phyloP scores from a whole-genome alignment of 75 land plant genomes.

The Adiantum capillusveneris region DNA sequence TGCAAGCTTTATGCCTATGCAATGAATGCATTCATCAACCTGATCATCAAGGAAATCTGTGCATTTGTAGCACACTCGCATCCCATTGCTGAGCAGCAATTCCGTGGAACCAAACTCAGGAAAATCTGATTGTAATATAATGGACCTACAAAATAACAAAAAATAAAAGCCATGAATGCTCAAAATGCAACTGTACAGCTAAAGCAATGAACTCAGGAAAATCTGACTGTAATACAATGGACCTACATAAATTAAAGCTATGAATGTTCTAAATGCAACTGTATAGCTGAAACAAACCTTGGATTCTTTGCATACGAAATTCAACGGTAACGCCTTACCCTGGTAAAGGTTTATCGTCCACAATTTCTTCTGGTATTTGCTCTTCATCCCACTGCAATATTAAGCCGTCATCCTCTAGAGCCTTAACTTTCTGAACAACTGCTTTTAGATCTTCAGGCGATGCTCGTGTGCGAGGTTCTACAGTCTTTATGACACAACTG shows the following conservation, averaged over 20 bases:
- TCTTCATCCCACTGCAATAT: slow-evolving; percentile 94
- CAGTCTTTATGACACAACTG: slow-evolving; percentile 87
- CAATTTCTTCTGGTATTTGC: slow-evolving; percentile 83
- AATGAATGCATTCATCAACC: no score
- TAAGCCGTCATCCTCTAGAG: slow-evolving; percentile 43
- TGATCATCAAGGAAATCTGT: slow-evolving; percentile 95
- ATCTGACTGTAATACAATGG: slow-evolving; percentile 38
- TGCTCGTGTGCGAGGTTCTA: slow-evolving; percentile 65
- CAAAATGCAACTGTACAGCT: no score
- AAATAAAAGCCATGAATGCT: no score
- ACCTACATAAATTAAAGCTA: no score
- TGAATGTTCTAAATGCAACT: no score
- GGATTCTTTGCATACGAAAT: no score
- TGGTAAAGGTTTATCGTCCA: slow-evolving; percentile 53
- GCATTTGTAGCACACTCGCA: slow-evolving; percentile 84
- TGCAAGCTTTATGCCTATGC: not conserved
- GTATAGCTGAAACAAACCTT: no score
- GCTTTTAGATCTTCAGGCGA: slow-evolving; percentile 65
- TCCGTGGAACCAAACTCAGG: slow-evolving; percentile 72
- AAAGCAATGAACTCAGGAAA: slow-evolving; percentile 61
- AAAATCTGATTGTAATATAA: slow-evolving; percentile 42
- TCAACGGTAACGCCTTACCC: slow-evolving; percentile 46
- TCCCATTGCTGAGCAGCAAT: slow-evolving; percentile 78
- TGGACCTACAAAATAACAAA: slow-evolving; percentile 31
- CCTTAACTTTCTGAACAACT: slow-evolving; percentile 47